phyloP scores from a whole-genome alignment of 2,329 filamentous ascomycete genomes.

The Fusarium haematococcum region DNA sequence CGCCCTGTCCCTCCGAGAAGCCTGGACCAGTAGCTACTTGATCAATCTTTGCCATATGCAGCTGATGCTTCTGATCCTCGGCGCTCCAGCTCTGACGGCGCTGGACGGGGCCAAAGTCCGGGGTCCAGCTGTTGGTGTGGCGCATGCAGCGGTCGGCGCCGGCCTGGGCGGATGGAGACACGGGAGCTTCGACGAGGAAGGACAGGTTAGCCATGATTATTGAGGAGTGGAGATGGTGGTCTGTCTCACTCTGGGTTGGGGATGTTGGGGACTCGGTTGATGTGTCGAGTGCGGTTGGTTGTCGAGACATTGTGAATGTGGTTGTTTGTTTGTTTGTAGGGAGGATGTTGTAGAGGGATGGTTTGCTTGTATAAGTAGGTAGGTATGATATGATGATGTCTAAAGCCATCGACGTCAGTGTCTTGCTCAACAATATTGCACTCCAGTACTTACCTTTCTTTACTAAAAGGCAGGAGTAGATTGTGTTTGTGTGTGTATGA shows the following conservation, averaged over 20 bases:
- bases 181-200: slow-evolving; percentile 12
- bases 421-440: background rate
- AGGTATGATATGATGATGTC: slow-evolving; percentile 3
- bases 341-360: background rate
- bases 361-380: slow-evolving; percentile 5
- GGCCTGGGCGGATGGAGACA: slow-evolving; percentile 38
- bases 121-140: slow-evolving; percentile 59
- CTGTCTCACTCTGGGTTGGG: slow-evolving; percentile 20
- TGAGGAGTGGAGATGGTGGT: background rate
- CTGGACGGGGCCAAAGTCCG: slow-evolving; percentile 48
- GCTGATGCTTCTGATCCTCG: slow-evolving; percentile 65
- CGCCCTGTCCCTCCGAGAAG: slow-evolving; percentile 54
- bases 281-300: slow-evolving; percentile 31
- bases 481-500: background rate
- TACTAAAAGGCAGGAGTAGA: background rate
- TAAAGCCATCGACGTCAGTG: slow-evolving; percentile 4
- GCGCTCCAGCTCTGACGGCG: slow-evolving; percentile 64
- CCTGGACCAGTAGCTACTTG: slow-evolving; percentile 53
- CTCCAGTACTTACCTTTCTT: slow-evolving; percentile 1
- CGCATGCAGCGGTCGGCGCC: slow-evolving; percentile 49
- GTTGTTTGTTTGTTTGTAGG: background rate
- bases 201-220: slow-evolving; percentile 14
- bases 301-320: slow-evolving; percentile 26
- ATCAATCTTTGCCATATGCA: slow-evolving; percentile 60
- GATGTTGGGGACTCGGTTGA: slow-evolving; percentile 16